A percentile compares a stretch with the other conserved stretches of the same genome.
phyloP scores from a whole-genome alignment of 2,329 filamentous ascomycete genomes.

The Pezicula neosporulosa region DNA sequence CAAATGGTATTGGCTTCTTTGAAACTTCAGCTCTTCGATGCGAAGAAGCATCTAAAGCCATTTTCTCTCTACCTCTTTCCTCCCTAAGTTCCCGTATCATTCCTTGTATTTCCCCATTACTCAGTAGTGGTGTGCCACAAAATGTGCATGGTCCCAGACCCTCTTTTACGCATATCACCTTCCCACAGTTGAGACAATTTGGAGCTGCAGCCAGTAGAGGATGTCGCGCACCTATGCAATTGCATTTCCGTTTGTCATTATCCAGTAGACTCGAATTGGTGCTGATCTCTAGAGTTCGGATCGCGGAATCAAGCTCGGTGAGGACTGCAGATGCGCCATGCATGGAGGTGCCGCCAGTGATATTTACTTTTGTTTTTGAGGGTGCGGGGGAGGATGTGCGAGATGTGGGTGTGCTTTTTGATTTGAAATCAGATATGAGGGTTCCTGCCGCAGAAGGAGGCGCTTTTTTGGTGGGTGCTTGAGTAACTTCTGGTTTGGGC shows the following conservation, averaged over 20 bases:
- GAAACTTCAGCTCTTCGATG: slow-evolving; percentile 66
- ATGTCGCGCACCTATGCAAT: slow-evolving; percentile 84
- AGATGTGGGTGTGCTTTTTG: slow-evolving; percentile 47
- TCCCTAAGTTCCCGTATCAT: slow-evolving; percentile 83
- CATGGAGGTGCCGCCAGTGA: slow-evolving; percentile 78
- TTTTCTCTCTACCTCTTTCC: slow-evolving; percentile 83
- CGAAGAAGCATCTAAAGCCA: slow-evolving; percentile 72
- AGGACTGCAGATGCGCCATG: slow-evolving; percentile 74
- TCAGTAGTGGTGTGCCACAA: slow-evolving; percentile 73
- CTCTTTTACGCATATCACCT: slow-evolving; percentile 92
- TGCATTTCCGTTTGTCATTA: slow-evolving; percentile 64
- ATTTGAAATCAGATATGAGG: slow-evolving; percentile 74
- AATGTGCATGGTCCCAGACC: slow-evolving; percentile 93
- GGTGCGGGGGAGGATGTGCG: slow-evolving; percentile 44
- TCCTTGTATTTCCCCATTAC: slow-evolving; percentile 68
- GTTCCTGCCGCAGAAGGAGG: slow-evolving; percentile 67
- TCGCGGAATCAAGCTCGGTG: slow-evolving; percentile 73
- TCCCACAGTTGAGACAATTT: slow-evolving; percentile 89
- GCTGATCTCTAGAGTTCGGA: slow-evolving; percentile 83
- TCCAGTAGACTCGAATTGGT: slow-evolving; percentile 76
- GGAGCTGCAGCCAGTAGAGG: slow-evolving; percentile 87
- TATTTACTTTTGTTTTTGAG: slow-evolving; percentile 59
- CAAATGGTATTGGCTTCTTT: slow-evolving; percentile 57
- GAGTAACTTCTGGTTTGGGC: slow-evolving; percentile 48
- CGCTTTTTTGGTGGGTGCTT: slow-evolving; percentile 34